Percentiles rank a stretch among this genome's conserved stretches.
Evolutionary conservation across 2,329 filamentous ascomycete species (phyloP).

Genomic region (Didymella pinodella): DNA sequence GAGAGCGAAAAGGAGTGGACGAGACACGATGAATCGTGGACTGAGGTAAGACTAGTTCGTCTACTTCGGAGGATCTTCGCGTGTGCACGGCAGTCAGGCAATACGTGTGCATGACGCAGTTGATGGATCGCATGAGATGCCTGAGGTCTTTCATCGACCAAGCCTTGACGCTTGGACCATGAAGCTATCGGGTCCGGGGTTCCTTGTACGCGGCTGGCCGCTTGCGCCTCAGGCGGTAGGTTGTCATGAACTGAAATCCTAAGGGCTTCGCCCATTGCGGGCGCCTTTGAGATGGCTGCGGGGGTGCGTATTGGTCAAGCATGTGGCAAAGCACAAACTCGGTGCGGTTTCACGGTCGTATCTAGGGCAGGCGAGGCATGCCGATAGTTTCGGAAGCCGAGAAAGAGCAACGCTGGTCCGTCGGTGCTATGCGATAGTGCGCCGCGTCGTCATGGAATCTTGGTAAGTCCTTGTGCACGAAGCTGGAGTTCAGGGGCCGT

Average conservation of each 20-base stretch:
- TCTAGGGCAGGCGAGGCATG: not conserved
- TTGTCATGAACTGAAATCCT: conserved; percentile 10
- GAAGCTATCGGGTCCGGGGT: conserved; percentile 15
- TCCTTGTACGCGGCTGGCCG: conserved; percentile 16
- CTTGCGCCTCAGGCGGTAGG: conserved; percentile 14
- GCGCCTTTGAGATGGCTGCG: not conserved
- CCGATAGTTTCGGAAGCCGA: conserved; percentile 3
- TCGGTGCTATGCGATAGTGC: not conserved
- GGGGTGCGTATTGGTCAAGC: not conserved
- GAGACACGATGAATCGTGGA: conserved; percentile 3
- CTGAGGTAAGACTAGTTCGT: not conserved
- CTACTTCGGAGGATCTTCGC: not conserved
- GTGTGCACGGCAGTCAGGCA: conserved; percentile 3
- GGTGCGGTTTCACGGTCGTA: conserved; percentile 15
- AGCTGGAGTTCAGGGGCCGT: not conserved
- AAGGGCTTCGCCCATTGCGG: not conserved
- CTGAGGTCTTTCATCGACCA: not conserved
- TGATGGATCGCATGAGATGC: conserved; percentile 1
- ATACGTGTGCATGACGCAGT: conserved; percentile 8
- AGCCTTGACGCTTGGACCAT: conserved; percentile 8
- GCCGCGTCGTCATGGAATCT: not conserved
- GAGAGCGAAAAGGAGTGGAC: conserved; percentile 16
- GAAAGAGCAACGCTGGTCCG: not conserved
- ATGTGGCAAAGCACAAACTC: not conserved
- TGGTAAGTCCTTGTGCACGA: not conserved